Evolutionary conservation across 2,329 filamentous ascomycete species (phyloP), one percentile per base, ranked within the genome.

Genomic region (Juglanconis juglandina): DNA sequence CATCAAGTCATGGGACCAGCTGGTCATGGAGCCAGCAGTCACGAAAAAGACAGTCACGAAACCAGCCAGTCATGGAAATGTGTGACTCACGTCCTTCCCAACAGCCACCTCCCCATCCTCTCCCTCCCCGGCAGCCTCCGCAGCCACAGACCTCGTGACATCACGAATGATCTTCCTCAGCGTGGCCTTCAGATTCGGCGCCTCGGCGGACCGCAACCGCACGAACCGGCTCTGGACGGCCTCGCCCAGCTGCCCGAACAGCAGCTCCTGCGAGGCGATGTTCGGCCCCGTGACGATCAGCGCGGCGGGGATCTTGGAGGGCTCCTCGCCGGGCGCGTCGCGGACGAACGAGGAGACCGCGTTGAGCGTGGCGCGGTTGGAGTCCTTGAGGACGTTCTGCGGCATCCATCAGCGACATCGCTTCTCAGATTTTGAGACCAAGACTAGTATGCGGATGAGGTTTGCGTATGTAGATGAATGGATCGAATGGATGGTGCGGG

Each of bases 211-310:
- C 5, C 86, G 85, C 50, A 96, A 71, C 14, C 86, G 77, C 5
- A 91, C 84, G 65, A 91, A 86, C 53, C 79, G 80, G 53, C 85
- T 84, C 17, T 75, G 68, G 33, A 75, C 71, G 53, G 79, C 72
- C 63, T 71, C 65, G 67, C 76, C 74, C n/a, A 93, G 75, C 71
- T 91, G 88, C 60, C 85, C 79, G 66, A 92, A 92, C n/a, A 93
- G 79, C 11, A 89, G 78, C 47, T 86, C 84, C 71, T 92, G 89
- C 1, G 88, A 89, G 41, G 89, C 87, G 66, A 92, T 88, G 65
- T 91, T 92, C 7, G 91, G 89, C 0, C 91, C 91, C 8, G 89
- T 90, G 61, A 91, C 83, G 66, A 94, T 86, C 66, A 94, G 87
- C 2, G 84, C 88, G 7, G 88, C 83, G 0, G 88, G 86, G 44